A percentile compares a stretch with the other conserved stretches of the same genome.
Evolutionary conservation across 257 asterid genomes (phyloP).

Genomic region (Ocimum tenuiflorum): DNA sequence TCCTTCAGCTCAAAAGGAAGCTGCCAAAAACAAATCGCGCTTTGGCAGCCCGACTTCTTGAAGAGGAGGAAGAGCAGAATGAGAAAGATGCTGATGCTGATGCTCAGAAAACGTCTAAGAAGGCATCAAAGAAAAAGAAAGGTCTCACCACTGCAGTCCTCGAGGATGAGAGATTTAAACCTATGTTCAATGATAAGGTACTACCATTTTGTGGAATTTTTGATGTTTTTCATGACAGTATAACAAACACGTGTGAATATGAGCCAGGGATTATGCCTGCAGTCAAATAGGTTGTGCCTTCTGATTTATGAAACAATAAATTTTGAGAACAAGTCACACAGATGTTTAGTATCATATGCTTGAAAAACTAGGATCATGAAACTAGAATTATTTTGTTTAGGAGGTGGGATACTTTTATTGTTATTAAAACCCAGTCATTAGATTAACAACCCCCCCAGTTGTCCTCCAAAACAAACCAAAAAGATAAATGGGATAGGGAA

Average conservation of each 20-base stretch:
- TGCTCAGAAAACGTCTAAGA: constrained; percentile 43
- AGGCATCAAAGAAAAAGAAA: constrained; percentile 65
- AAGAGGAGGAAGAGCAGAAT: constrained; percentile 62
- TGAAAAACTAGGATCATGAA: background rate
- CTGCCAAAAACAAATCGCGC: constrained; percentile 71
- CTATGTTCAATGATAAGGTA: constrained; percentile 66
- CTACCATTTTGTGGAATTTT: background rate
- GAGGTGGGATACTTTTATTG: background rate
- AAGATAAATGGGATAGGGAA: no score
- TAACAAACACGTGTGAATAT: background rate
- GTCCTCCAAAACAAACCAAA: background rate
- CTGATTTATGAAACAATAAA: background rate
- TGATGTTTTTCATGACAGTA: background rate
- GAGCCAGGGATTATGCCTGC: background rate
- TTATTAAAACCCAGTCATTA: background rate
- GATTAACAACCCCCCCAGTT: no score
- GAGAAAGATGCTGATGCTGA: constrained; percentile 37
- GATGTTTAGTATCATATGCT: background rate
- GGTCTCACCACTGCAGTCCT: constrained; percentile 59
- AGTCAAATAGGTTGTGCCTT: background rate
- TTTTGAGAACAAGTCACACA: background rate
- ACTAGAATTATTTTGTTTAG: background rate
- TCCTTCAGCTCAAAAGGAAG: constrained; percentile 55
- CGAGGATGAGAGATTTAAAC: constrained; percentile 62
- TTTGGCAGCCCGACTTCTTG: constrained; percentile 46